Percentiles rank a stretch among this genome's conserved stretches.
phyloP scores from a whole-genome alignment of 1,284 basidiomycete species.

The Athelia sp. region DNA sequence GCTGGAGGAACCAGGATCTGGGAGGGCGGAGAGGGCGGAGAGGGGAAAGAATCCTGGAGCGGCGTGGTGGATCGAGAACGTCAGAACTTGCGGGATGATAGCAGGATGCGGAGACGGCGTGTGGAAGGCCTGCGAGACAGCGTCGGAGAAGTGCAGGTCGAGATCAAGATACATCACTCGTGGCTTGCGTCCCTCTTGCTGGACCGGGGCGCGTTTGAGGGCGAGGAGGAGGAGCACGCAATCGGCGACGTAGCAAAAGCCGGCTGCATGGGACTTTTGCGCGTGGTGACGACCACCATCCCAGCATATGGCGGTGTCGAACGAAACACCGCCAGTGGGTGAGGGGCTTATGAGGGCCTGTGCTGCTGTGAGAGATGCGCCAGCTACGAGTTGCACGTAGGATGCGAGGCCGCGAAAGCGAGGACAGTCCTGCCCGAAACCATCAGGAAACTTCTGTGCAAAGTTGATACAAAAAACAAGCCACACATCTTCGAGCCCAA shows the following conservation, averaged over 20 bases:
- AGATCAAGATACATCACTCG: constrained; percentile 88
- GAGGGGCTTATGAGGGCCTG: constrained; percentile 46
- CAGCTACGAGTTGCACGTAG: constrained; percentile 72
- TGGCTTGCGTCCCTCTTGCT: constrained; percentile 34
- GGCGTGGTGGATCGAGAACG: constrained; percentile 81
- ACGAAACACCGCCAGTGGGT: no score
- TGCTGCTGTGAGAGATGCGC: constrained; percentile 73
- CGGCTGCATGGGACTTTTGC: constrained; percentile 69
- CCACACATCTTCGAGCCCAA: constrained; percentile 66
- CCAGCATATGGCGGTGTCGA: constrained; percentile 74
- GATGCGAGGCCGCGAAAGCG: constrained; percentile 62
- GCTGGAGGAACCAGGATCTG: constrained; percentile 29
- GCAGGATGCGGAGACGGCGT: constrained; percentile 24
- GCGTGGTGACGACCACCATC: constrained; percentile 85
- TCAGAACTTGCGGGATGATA: constrained; percentile 26
- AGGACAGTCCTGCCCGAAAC: constrained; percentile 69
- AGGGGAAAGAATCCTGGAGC: constrained; percentile 82
- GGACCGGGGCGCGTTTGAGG: constrained; percentile 35
- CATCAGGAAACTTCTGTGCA: constrained; percentile 8
- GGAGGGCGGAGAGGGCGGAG: constrained; percentile 49
- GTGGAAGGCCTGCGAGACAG: constrained; percentile 76
- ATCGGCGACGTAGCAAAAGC: constrained; percentile 94
- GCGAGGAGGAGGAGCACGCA: constrained; percentile 75
- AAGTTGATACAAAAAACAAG: not conserved
- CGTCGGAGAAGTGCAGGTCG: constrained; percentile 90